Conservation (phyloP, 75 land plant species). For the Pseudotsuga menziesii region DNA sequence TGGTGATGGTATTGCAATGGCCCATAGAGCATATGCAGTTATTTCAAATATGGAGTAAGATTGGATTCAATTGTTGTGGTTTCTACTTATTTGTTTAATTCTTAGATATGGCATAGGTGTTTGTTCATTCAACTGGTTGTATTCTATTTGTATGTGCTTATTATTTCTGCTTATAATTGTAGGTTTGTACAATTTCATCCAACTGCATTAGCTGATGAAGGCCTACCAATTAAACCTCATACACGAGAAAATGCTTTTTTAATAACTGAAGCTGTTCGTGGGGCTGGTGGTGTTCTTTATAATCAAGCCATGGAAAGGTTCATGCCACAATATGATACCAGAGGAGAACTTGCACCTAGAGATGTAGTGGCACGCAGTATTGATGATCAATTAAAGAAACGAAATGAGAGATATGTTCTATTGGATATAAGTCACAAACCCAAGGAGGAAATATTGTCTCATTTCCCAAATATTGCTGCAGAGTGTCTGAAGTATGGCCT, state of each 20-base stretch:
- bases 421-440: conserved; percentile 96
- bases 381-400: conserved; percentile 89
- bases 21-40: conserved; percentile 94
- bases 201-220: conserved; percentile 99
- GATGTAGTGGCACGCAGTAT: conserved; percentile 98
- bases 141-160: not conserved
- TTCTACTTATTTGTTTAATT: conserved; percentile 8
- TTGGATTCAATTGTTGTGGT: not conserved
- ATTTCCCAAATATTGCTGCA: conserved; percentile 96
- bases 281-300: conserved; percentile 95
- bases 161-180: conserved; percentile 10
- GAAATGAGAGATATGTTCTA: conserved; percentile 86
- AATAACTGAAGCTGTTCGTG: conserved; percentile 95
- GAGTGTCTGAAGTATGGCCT: conserved; percentile 86
- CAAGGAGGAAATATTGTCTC: conserved; percentile 64
- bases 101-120: not conserved
- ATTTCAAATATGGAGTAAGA: conserved; percentile 99
- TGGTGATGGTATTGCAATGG: conserved; percentile 98
- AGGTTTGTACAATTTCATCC: conserved; percentile 99
- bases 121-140: not conserved
- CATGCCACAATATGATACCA: conserved; percentile 88
- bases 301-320: conserved; percentile 92
- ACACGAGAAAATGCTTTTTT: conserved; percentile 94
- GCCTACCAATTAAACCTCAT: conserved; percentile 68
- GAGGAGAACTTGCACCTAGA: conserved; percentile 96